Evolutionary conservation across 495 filamentous ascomycete genomes (phyloP).

Genomic region (Penicillium longicatenatum): DNA sequence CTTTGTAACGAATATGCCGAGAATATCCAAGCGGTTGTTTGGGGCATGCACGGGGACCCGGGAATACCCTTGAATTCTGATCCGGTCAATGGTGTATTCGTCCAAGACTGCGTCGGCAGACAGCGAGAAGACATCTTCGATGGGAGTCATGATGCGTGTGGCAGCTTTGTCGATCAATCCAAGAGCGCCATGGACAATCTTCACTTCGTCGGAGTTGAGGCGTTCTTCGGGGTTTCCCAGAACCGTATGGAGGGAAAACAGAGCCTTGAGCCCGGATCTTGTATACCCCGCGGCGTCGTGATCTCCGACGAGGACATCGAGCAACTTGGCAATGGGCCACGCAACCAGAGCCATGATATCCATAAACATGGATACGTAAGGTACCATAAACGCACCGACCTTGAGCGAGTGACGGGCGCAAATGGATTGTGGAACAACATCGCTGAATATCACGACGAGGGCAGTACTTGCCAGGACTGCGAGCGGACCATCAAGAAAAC

Average conservation of each 20-base stretch:
- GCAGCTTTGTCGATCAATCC: conserved; percentile 92
- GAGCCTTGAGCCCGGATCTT: conserved; percentile 80
- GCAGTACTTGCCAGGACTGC: conserved; percentile 89
- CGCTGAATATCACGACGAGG: conserved; percentile 94
- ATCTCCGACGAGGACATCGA: conserved; percentile 80
- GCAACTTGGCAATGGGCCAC: conserved; percentile 82
- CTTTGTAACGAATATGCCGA: conserved; percentile 95
- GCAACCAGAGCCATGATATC: conserved; percentile 80
- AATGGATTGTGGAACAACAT: conserved; percentile 90
- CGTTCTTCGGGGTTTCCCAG: conserved; percentile 79
- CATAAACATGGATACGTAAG: conserved; percentile 81
- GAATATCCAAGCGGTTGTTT: conserved; percentile 76
- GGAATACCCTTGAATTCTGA: conserved; percentile 85
- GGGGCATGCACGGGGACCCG: conserved; percentile 86
- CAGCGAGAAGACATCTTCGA: conserved; percentile 90
- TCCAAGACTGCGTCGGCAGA: conserved; percentile 83
- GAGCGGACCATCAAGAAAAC: conserved; percentile 85
- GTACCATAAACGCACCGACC: conserved; percentile 88
- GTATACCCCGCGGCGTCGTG: conserved; percentile 90
- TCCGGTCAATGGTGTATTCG: conserved; percentile 82
- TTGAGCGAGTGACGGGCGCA: conserved; percentile 91
- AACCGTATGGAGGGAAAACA: conserved; percentile 87
- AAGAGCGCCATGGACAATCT: conserved; percentile 92
- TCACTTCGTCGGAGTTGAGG: conserved; percentile 91
- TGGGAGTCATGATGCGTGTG: conserved; percentile 91